phyloP scores from a whole-genome alignment of 2,329 filamentous ascomycete genomes.

The Calonectria fujianensis region DNA sequence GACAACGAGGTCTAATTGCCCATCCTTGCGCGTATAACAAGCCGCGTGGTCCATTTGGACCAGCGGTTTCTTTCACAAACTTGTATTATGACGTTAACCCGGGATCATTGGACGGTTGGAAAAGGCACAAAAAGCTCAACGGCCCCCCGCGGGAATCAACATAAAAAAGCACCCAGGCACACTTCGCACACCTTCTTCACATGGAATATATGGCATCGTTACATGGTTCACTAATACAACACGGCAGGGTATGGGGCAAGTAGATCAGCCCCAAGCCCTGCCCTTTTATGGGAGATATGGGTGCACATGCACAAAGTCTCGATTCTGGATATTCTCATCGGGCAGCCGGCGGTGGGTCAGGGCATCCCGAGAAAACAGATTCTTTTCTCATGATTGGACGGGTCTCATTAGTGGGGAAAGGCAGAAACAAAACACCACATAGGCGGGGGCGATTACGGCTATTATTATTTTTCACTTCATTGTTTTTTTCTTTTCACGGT shows the following conservation, averaged over 20 bases:
- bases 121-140: constrained; percentile 31
- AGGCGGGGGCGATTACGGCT: constrained; percentile 38
- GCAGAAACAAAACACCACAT: constrained; percentile 36
- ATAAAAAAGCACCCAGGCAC: constrained; percentile 40
- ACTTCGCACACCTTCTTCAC: constrained; percentile 42
- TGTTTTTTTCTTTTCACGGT: constrained; percentile 10
- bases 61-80: constrained; percentile 28
- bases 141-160: constrained; percentile 32
- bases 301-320: constrained; percentile 38
- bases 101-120: constrained; percentile 33
- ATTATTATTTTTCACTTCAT: constrained; percentile 40
- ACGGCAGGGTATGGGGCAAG: constrained; percentile 22
- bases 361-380: constrained; percentile 26
- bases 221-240: constrained; percentile 48
- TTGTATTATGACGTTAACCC: constrained; percentile 48
- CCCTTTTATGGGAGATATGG: constrained; percentile 36
- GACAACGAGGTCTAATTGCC: constrained; percentile 57
- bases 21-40: neutral
- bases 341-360: constrained; percentile 33
- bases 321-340: constrained; percentile 42
- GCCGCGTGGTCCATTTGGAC: constrained; percentile 22
- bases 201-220: constrained; percentile 48
- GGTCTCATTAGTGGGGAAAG: constrained; percentile 30
- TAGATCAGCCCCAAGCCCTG: constrained; percentile 25
- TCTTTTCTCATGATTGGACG: constrained; percentile 29